Percentiles rank a stretch among this genome's conserved stretches.
These are phyloP conservation scores for Chaetomiaceae sp. DNA, from an alignment of 2,329 filamentous ascomycete genomes.

Conservation along the genomic window DNA sequence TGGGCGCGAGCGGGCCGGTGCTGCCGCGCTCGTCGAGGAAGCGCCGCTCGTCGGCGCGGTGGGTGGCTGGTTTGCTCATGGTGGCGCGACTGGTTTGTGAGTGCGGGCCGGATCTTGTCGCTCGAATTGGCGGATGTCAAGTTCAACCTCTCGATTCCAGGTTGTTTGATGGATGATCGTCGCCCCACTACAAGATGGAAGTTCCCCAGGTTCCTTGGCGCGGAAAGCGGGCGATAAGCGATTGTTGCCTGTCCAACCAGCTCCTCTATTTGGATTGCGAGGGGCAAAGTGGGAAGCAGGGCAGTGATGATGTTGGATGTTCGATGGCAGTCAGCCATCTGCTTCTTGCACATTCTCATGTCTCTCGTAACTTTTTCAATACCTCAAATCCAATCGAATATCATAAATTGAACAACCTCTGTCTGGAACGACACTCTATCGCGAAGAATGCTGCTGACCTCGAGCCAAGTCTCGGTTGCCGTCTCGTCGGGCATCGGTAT, in stretches of 20 bases:
- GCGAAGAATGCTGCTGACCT: conserved; percentile 55
- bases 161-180: too few relatives aligned
- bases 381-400: background rate
- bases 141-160: too few relatives aligned
- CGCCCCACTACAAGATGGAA: conserved; percentile 4
- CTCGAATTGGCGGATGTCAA: background rate
- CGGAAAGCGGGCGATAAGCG: conserved; percentile 29
- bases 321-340: background rate
- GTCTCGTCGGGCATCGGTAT: conserved; percentile 61
- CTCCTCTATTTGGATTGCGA: conserved; percentile 3
- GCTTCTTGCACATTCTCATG: background rate
- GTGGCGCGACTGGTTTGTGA: conserved; percentile 21
- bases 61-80: conserved; percentile 42
- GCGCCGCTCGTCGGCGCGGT: conserved; percentile 74
- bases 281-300: conserved; percentile 1
- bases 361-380: background rate
- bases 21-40: conserved; percentile 92
- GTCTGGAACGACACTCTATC: background rate
- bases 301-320: background rate
- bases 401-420: background rate
- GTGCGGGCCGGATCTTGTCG: background rate
- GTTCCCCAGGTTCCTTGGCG: background rate
- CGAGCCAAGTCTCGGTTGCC: conserved; percentile 65
- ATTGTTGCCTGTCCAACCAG: conserved; percentile 17
- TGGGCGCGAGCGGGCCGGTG: conserved; percentile 67